Evolutionary conservation across 805 yeast species (phyloP), one percentile per base, ranked within the genome.

Genomic region (Candida awuae): DNA sequence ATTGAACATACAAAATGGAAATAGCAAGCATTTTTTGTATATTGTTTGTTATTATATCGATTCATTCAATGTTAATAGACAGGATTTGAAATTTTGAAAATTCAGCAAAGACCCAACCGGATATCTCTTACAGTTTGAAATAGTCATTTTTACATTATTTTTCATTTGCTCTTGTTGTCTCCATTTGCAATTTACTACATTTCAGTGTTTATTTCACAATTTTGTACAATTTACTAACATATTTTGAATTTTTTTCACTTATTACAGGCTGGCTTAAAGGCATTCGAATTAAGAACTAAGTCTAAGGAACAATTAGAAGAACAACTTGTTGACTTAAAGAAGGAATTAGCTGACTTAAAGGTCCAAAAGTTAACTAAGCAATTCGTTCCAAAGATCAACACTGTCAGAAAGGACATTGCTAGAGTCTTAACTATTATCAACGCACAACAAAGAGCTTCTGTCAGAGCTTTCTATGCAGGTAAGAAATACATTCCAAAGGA

Each of bases 371-470:
- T 85, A 69, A 79, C 86, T 63, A 83, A 79, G 66, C 87, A 94
- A 65, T 81, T 94, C 64, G 75, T 87, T 64, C 95, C 95, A 80
- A 85, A 83, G 76, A 88, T 92, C 74, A 81, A 83, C 78, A 82
- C 90, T 56, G 95, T 87, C 65, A 86, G 97, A 81, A 92, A 90
- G 80, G 79, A 86, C 77, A 90, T 92, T 70, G 99, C 99, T 63
- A 87, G 88, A 69, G 94, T 88, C 61, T 83, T 92, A 71, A 92
- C 98, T 56, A 75, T 90, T 74, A 86, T 90, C 76, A 88, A 84
- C 88, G 79, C 81, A 63, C 85, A 83, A 77, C 95, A 87, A 75
- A 87, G 98, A 76, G 87, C 82, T 56, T 79, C 81, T 59, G 95
- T 86, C 67, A 85, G 85, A 73, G 92, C 82, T 66, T 82, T 84